These are phyloP conservation scores for Lablab purpureus DNA, from an alignment of 306 rosid genomes.

Conservation along the genomic window DNA sequence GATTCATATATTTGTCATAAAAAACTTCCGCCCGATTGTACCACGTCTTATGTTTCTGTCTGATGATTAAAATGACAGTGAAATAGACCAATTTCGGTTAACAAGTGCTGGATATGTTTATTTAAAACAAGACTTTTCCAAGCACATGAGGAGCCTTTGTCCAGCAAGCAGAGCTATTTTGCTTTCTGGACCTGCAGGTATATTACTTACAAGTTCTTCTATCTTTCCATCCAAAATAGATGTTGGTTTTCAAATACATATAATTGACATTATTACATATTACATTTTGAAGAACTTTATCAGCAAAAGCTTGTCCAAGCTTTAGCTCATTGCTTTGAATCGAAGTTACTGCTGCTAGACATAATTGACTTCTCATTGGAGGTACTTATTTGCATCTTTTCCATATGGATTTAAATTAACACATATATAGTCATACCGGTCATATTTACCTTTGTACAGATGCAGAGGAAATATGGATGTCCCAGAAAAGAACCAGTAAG, in stretches of 20 bases:
- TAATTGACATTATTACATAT: slow-evolving; percentile 17
- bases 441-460: slow-evolving; percentile 60
- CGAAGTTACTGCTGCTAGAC: slow-evolving; percentile 84
- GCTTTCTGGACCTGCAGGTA: slow-evolving; percentile 94
- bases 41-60: slow-evolving; percentile 8
- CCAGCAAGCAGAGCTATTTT: slow-evolving; percentile 87
- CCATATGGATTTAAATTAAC: slow-evolving; percentile 30
- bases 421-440: slow-evolving; percentile 35
- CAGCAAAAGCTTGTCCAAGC: slow-evolving; percentile 88
- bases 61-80: slow-evolving; percentile 57
- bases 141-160: slow-evolving; percentile 84
- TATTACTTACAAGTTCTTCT: slow-evolving; percentile 13
- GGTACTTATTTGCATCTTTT: slow-evolving; percentile 54
- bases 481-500: slow-evolving; percentile 77
- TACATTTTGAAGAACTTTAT: slow-evolving; percentile 67
- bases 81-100: slow-evolving; percentile 65
- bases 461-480: slow-evolving; percentile 84
- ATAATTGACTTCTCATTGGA: slow-evolving; percentile 72
- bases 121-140: slow-evolving; percentile 74
- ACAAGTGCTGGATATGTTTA: slow-evolving; percentile 82
- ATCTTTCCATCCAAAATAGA: background rate
- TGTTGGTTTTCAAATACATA: background rate
- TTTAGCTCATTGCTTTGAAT: slow-evolving; percentile 72
- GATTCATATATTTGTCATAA: slow-evolving; percentile 8
- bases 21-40: background rate